Evolutionary conservation across 768 basidiomycete genomes (phyloP).

Genomic region (Candolleomyces aberdarensis): DNA sequence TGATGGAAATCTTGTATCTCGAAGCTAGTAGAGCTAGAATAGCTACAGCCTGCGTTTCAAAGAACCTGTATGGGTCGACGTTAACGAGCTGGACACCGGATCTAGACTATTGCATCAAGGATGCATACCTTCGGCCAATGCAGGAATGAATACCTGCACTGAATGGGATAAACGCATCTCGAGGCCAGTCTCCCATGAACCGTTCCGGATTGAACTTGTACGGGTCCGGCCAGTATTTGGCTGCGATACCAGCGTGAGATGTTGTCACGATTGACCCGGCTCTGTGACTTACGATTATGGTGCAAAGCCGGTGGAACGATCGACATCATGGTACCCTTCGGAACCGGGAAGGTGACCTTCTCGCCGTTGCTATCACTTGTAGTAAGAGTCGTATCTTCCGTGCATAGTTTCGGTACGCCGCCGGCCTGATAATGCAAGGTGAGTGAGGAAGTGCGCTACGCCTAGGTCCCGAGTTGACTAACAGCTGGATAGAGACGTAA

Average conservation of each 20-base stretch:
- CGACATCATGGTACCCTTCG: constrained; percentile 16
- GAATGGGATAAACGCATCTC: constrained; percentile 21
- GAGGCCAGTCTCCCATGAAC: constrained; percentile 13
- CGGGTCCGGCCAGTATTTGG: constrained; percentile 46
- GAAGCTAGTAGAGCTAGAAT: constrained; percentile 43
- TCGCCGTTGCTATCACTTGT: constrained; percentile 6
- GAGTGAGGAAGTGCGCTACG: background rate
- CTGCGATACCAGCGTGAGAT: constrained; percentile 18
- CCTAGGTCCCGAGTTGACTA: background rate
- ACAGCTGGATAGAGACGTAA: constrained; percentile 40
- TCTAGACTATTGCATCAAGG: background rate
- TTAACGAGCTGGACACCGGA: too few relatives aligned
- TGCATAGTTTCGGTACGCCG: constrained; percentile 7
- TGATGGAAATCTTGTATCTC: constrained; percentile 41
- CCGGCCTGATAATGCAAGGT: constrained; percentile 1
- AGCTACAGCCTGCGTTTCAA: constrained; percentile 44
- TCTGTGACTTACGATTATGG: constrained; percentile 31
- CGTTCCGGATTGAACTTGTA: constrained; percentile 28
- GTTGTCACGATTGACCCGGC: too few relatives aligned
- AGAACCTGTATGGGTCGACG: constrained; percentile 28
- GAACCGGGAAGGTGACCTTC: constrained; percentile 9
- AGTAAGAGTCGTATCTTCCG: constrained; percentile 4
- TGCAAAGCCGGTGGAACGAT: constrained; percentile 34
- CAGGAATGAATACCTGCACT: constrained; percentile 39
- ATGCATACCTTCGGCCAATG: constrained; percentile 39